Evolutionary conservation across 176 grass and related monocot genomes (phyloP).

Genomic region (Phoenix dactylifera): DNA sequence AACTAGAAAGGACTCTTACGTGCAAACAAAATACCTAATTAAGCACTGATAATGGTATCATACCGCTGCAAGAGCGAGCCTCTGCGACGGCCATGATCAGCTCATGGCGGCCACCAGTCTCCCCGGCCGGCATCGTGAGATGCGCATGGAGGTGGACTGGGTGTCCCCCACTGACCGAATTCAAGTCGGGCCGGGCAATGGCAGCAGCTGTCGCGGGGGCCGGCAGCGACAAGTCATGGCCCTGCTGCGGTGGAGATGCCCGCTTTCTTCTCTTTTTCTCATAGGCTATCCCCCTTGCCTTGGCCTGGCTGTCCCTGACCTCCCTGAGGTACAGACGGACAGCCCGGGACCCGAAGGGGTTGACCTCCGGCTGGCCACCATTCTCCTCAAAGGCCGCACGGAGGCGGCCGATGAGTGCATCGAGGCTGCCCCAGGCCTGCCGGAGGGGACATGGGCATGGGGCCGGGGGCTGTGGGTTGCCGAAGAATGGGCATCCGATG

Average conservation of each 20-base stretch:
- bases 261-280: slow-evolving; percentile 4
- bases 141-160: slow-evolving; percentile 1
- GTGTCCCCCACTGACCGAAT: neutral
- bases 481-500: slow-evolving; percentile 51
- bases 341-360: slow-evolving; percentile 63
- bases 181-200: neutral
- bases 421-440: slow-evolving; percentile 72
- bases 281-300: slow-evolving; percentile 20
- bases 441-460: slow-evolving; percentile 53
- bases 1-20: no score
- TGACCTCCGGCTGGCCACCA: slow-evolving; percentile 51
- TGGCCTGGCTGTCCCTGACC: slow-evolving; percentile 23
- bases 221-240: neutral
- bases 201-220: neutral
- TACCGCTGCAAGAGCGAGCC: neutral
- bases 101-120: neutral
- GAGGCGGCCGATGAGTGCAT: slow-evolving; percentile 70
- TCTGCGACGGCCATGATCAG: neutral
- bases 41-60: slow-evolving; percentile 11
- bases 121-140: neutral
- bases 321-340: slow-evolving; percentile 66
- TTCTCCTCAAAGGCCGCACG: slow-evolving; percentile 85
- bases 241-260: neutral
- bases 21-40: neutral
- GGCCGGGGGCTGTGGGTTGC: slow-evolving; percentile 52